Evolutionary conservation across 352 stramenopile species (phyloP).

Genomic region (Thraustochytrium sp.): DNA sequence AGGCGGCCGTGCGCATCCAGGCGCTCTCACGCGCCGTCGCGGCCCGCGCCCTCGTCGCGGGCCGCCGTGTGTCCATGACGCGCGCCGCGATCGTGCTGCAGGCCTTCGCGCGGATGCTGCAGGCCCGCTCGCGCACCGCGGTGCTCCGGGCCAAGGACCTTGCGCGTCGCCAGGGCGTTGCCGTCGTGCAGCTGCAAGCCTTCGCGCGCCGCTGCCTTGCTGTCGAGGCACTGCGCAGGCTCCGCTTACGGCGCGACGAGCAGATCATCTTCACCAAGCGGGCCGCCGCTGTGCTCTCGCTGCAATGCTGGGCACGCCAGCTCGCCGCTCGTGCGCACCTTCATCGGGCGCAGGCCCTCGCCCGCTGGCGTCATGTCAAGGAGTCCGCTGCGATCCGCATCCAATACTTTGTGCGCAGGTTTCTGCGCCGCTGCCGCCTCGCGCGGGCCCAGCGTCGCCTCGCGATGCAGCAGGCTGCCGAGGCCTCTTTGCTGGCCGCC

Average conservation of each 20-base stretch:
- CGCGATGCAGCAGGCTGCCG: neutral
- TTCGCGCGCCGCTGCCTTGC: neutral
- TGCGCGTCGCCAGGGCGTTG: neutral
- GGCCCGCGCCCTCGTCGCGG: neutral
- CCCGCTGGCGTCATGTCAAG: neutral
- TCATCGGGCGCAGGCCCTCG: neutral
- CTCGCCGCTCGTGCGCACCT: neutral
- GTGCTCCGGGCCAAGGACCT: neutral
- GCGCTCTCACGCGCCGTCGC: neutral
- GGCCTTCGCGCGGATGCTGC: neutral
- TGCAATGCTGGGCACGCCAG: neutral
- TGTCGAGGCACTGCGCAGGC: neutral
- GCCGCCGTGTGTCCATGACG: neutral
- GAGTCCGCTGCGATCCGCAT: slow-evolving; percentile 9
- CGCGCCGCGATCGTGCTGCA: neutral
- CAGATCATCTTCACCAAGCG: neutral
- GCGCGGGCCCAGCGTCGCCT: neutral
- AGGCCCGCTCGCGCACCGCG: neutral
- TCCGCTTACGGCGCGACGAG: neutral
- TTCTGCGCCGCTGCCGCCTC: neutral
- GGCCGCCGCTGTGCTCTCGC: neutral
- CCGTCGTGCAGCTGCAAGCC: neutral
- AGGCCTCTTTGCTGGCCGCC: neutral
- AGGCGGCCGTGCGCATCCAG: neutral
- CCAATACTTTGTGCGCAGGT: neutral